Evolutionary conservation across 768 basidiomycete species (phyloP), one percentile per base, ranked within the genome.

Genomic region (Strobilomyces dryophilus): DNA sequence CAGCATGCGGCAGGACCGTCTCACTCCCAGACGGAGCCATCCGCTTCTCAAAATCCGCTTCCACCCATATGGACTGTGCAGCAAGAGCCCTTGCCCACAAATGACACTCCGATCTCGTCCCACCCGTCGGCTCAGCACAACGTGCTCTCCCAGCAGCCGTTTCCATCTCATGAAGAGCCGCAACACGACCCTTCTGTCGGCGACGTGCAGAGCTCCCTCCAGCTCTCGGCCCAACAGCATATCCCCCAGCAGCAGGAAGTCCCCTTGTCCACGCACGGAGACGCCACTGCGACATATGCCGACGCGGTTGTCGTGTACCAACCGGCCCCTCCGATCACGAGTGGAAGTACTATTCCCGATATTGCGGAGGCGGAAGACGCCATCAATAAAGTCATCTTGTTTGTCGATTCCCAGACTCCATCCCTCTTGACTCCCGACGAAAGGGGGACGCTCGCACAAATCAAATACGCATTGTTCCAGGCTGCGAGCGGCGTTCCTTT

Each of bases 381-480:
- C 24, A 66, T 85, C 48, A 75, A 80, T 63, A 79, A 71, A 56
- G 71, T 86, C 52, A 73, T 85, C 56, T 41, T 68, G 12, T 86
- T 76, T 55, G 64, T 84, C 55, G 79, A 84, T 63, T 67, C 72
- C 31, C 72, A 71, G 45, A 58, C 62, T 37, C 65, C 65, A 9
- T 42, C 60, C 20, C 55, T 73, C 8, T 53, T 75, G 56, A 65
- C 62, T 36, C 46, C 51, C 8, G 67, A 62, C 47, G 77, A 78
- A 59, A 75, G 74, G 42, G 65, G 65, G 46, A 64, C 63, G 26
- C 77, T 85, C 40, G 56, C 66, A 18, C 71, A 74, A 44, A 72
- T 84, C 60, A 83, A 82, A 66, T 72, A 67, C 47, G 76, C 75
- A 18, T 71, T 85, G 52, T 82, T 83, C 61, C 78, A 81, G 56